These are phyloP conservation scores for Scytalidium sp. DNA, from an alignment of 2,329 filamentous ascomycete genomes.

Conservation along the genomic window DNA sequence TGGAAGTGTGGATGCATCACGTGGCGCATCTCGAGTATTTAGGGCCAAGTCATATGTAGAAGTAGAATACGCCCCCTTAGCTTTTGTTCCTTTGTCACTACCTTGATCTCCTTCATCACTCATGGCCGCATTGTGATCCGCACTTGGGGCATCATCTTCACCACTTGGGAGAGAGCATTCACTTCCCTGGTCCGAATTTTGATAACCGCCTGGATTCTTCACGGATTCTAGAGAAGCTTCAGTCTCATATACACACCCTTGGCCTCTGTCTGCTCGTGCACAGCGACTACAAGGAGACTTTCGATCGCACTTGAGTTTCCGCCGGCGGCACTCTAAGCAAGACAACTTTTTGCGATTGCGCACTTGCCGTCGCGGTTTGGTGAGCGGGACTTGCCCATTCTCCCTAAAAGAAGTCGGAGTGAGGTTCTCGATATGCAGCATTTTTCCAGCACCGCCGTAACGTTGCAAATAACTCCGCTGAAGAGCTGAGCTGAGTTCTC, in stretches of 20 bases:
- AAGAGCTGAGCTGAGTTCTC: no score
- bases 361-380: not conserved
- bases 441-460: no score
- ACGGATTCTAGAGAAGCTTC: not conserved
- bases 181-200: not conserved
- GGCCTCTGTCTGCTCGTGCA: not conserved
- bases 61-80: not conserved
- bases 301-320: not conserved
- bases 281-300: not conserved
- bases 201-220: not conserved
- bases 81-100: not conserved
- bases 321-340: not conserved
- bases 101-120: not conserved
- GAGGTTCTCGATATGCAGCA: not conserved
- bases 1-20: not conserved
- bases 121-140: not conserved
- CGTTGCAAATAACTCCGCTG: no score
- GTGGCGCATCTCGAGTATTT: not conserved
- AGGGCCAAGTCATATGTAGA: not conserved
- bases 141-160: not conserved
- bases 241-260: not conserved
- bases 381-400: not conserved
- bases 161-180: not conserved
- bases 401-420: not conserved
- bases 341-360: not conserved